Conservation (phyloP, 495 filamentous ascomycete genomes). For the Xylaria grammica region DNA sequence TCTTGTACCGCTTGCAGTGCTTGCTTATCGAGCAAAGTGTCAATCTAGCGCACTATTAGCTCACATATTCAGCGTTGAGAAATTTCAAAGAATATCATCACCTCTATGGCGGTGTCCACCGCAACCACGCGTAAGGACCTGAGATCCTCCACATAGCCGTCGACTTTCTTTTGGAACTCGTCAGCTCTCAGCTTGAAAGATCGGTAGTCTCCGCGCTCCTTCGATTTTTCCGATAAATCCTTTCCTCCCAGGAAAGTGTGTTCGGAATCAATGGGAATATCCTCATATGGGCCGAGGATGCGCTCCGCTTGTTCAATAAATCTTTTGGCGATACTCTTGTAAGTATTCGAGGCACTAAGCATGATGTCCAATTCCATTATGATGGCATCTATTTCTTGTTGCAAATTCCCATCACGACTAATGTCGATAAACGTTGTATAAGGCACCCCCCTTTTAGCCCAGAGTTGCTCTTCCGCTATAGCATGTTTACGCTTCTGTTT, state of each 20-base stretch:
- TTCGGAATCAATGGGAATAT: too few relatives aligned
- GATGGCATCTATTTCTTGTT: slow-evolving; percentile 72
- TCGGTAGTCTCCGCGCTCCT: slow-evolving; percentile 23
- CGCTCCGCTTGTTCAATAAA: slow-evolving; percentile 61
- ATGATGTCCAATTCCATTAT: slow-evolving; percentile 77
- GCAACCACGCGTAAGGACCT: slow-evolving; percentile 33
- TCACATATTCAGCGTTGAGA: too few relatives aligned
- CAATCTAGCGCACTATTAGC: too few relatives aligned
- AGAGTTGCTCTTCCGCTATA: too few relatives aligned
- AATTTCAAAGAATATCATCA: slow-evolving; percentile 12
- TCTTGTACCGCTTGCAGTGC: too few relatives aligned
- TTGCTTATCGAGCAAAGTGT: too few relatives aligned
- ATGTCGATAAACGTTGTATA: slow-evolving; percentile 41
- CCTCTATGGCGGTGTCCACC: slow-evolving; percentile 30
- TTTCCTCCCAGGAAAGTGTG: too few relatives aligned
- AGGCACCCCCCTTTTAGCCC: too few relatives aligned
- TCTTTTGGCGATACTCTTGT: slow-evolving; percentile 60
- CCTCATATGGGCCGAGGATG: slow-evolving; percentile 33
- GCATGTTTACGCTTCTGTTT: too few relatives aligned
- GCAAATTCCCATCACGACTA: slow-evolving; percentile 65
- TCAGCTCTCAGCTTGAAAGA: slow-evolving; percentile 37
- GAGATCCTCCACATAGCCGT: slow-evolving; percentile 32
- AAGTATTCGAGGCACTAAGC: slow-evolving; percentile 59
- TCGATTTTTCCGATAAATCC: slow-evolving; percentile 23
- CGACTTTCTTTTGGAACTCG: slow-evolving; percentile 24